Evolutionary conservation across 1,284 basidiomycete genomes (phyloP), one percentile per base, ranked within the genome.

Genomic region (Ceratobasidium sp.): DNA sequence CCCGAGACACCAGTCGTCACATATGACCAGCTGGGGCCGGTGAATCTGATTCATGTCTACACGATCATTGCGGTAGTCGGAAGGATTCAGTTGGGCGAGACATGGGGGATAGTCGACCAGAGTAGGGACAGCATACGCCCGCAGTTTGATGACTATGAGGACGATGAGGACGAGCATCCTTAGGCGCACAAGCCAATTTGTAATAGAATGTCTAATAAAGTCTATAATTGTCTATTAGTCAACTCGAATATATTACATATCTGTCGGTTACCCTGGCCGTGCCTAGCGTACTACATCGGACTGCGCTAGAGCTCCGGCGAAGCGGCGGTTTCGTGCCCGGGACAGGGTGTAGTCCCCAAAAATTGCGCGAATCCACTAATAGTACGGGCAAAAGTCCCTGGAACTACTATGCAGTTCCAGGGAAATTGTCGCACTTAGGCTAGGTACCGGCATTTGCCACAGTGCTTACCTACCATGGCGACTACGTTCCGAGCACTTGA

Each of bases 31-130:
- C 38, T 62, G 17, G 59, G 59, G 59, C 33, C 56, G 33, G 20
- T 48, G 28, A 42, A 71, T n/a, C 33, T 69, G 15, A 48, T 69
- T 17, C 67, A 69, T 56, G 52, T 69, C 26, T 28, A 69, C 38
- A 69, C 52, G 23, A 69, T 69, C 40, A 54, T 52, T 12, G 42
- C 67, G 12, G 67, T 69, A 40, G 28, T 69, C 15, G 67, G 67
- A 38, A 20, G 67, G 50, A 42, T 69, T 56, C 28, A 38, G 52
- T 28, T 54, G 38, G 67, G 50, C 17, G 42, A 56, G 46, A 23
- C 6, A 42, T 69, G 67, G 67, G 67, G 46, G 9, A 69, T 69
- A 13, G 67, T 69, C 20, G 48, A 69, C 33, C 67, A 6, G 7
- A 69, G 67, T 40, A 52, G 67, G 67, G 52, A 56, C 23, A 38